Evolutionary conservation across 2,329 filamentous ascomycete genomes (phyloP).

Genomic region (Epichloe bromicola): DNA sequence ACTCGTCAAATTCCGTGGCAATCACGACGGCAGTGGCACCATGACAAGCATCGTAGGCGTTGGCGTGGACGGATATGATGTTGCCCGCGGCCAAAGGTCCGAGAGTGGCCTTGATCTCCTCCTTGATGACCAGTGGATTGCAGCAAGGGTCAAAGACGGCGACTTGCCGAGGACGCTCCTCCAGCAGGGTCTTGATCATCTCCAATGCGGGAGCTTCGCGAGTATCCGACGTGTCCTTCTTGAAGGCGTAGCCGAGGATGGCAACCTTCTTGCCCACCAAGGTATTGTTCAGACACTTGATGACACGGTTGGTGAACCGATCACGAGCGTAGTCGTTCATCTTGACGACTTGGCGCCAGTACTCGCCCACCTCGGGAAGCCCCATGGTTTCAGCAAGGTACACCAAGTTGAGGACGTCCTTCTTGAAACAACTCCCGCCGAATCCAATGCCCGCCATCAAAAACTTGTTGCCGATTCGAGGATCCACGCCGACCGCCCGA

Average conservation of each 20-base stretch:
- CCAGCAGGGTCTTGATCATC: conserved; percentile 51
- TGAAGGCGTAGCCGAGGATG: conserved; percentile 65
- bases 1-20: conserved; percentile 45
- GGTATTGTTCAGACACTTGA: conserved; percentile 55
- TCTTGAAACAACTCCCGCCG: conserved; percentile 71
- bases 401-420: conserved; percentile 61
- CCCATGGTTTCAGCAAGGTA: conserved; percentile 61
- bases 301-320: conserved; percentile 53
- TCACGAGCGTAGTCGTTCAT: conserved; percentile 67
- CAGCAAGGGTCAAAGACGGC: conserved; percentile 57
- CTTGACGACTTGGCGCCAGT: conserved; percentile 60
- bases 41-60: conserved; percentile 36
- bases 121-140: conserved; percentile 35
- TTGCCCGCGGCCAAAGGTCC: conserved; percentile 25
- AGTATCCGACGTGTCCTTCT: conserved; percentile 66
- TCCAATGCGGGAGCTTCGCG: conserved; percentile 58
- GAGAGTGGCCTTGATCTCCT: conserved; percentile 35
- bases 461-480: conserved; percentile 59
- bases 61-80: conserved; percentile 33
- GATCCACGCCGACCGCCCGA: conserved; percentile 53
- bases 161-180: conserved; percentile 50
- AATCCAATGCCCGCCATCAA: conserved; percentile 66
- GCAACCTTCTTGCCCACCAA: conserved; percentile 58
- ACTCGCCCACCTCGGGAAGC: conserved; percentile 57
- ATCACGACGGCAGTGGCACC: conserved; percentile 37